Evolutionary conservation across 2,329 filamentous ascomycete species (phyloP).

Genomic region (Thelonectria rubi): DNA sequence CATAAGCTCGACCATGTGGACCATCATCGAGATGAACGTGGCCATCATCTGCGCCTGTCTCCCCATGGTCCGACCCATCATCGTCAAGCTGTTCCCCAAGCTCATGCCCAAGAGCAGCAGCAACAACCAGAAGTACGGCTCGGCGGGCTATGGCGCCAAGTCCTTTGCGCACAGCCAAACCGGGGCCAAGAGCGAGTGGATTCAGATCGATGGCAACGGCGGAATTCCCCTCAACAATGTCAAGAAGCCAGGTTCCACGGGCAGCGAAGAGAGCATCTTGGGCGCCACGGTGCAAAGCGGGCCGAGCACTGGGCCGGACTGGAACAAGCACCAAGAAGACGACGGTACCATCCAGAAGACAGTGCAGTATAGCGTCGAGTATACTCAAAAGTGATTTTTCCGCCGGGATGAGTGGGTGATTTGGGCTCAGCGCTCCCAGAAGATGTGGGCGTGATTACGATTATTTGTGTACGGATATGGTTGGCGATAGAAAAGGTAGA

Average conservation of each 20-base stretch:
- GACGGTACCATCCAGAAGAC: constrained; percentile 31
- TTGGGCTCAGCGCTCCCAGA: background rate
- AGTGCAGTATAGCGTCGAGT: constrained; percentile 32
- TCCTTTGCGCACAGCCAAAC: constrained; percentile 32
- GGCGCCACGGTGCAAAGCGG: constrained; percentile 20
- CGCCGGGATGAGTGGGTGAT: background rate
- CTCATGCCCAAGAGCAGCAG: constrained; percentile 36
- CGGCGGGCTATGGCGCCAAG: constrained; percentile 30
- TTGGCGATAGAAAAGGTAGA: constrained; percentile 6
- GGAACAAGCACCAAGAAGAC: constrained; percentile 18
- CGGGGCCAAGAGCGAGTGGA: constrained; percentile 36
- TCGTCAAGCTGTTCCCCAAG: constrained; percentile 40
- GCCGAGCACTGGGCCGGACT: constrained; percentile 13
- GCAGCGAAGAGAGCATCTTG: constrained; percentile 40
- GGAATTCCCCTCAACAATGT: constrained; percentile 32
- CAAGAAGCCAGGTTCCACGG: constrained; percentile 34
- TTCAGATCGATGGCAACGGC: constrained; percentile 35
- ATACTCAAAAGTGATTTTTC: constrained; percentile 22
- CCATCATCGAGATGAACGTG: constrained; percentile 51
- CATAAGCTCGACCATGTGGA: constrained; percentile 48
- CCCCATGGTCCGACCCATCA: constrained; percentile 48
- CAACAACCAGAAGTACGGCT: constrained; percentile 29
- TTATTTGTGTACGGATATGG: constrained; percentile 17
- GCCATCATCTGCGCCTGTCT: constrained; percentile 53
- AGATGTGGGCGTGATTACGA: constrained; percentile 10